Evolutionary conservation across 345 rosid genomes (phyloP), one percentile per base, ranked within the genome.

Genomic region (Raphanus raphanistrum): DNA sequence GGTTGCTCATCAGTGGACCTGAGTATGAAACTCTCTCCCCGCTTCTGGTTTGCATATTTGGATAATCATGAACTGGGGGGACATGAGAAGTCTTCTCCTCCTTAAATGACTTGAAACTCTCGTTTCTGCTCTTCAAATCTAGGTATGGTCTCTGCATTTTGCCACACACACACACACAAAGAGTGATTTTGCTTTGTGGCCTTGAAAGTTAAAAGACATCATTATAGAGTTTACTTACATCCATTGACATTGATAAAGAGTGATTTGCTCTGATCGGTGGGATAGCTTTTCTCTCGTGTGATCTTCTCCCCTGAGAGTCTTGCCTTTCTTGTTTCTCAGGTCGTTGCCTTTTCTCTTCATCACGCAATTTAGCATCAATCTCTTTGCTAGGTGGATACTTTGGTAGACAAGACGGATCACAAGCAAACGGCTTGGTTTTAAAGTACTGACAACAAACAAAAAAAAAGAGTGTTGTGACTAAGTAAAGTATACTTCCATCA

Each of bases 351-450:
- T 86, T 84, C 82, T 83, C 98, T 54, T 94, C 98, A 72, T 94
- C 94, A n/a, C 97, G 89, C 67, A 86, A 73, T 80, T 92, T 89
- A 70, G 92, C 97, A 85, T 94, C 98, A 79, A 94, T 94, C 82
- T 94, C 98, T 87, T 94, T 94, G 66, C 90, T 92, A 12, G 98
- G 98, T 13, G 97, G 94, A 81, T 94, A 94, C 66, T 89, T 88
- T 21, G 98, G 98, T 62, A 94, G 90, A 80, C 79, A 72, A 36
- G 97, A 90, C 21, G 98, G 98, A 76, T 92, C 93, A 54, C 97
- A 94, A 55, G 98, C 94, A 81, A 63, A 86, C 35, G 98, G 98
- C 76, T 90, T 93, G 12, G 93, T 88, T 15, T 72, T 80, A 77
- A 94, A 94, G 85, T 87, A 94, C 98, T 94, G 89, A 80, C 78